Evolutionary conservation across 2,329 filamentous ascomycete species (phyloP), one percentile per base, ranked within the genome.

Genomic region (Aurifilum marmelostoma): DNA sequence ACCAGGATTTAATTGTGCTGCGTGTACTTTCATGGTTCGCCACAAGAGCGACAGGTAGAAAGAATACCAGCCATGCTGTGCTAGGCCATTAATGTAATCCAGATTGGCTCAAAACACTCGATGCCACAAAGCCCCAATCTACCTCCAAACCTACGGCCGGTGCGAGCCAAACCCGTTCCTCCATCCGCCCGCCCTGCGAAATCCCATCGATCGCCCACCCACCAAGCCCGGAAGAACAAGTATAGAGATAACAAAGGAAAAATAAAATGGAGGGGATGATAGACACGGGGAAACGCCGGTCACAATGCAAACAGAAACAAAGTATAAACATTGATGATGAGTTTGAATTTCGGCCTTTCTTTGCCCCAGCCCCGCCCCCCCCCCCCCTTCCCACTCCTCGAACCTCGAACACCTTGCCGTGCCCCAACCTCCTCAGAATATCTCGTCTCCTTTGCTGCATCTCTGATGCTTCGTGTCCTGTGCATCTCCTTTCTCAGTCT

Each of bases 391-490:
- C 21, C 11, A 18, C n/a, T n/a, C n/a, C n/a, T n/a, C n/a, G n/a
- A n/a, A n/a, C n/a, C n/a, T n/a, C n/a, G n/a, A n/a, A n/a, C n/a
- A n/a, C n/a, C n/a, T n/a, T n/a, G n/a, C n/a, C n/a, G n/a, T n/a
- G n/a, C n/a, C n/a, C n/a, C n/a, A n/a, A n/a, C n/a, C n/a, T n/a
- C n/a, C n/a, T n/a, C n/a, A 59, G 27, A 4, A n/a, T 11, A 21
- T 32, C 24, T n/a, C 61, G 50, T 61, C 34, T 37, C 52, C 24
- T 11, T 32, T 29, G 18, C 54, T 60, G n/a, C 24, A 12, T 29
- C 59, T 37, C 39, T 63, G 39, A n/a, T 47, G 39, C 61, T 29
- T 47, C 61, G 37, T 47, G 24, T 63, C 47, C 34, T 50, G 27
- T 47, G 27, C 27, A 29, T 56, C 29, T 59, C 18, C 56, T 4